phyloP scores from a whole-genome alignment of 345 rosid species.

The Eucalyptus cloeziana region DNA sequence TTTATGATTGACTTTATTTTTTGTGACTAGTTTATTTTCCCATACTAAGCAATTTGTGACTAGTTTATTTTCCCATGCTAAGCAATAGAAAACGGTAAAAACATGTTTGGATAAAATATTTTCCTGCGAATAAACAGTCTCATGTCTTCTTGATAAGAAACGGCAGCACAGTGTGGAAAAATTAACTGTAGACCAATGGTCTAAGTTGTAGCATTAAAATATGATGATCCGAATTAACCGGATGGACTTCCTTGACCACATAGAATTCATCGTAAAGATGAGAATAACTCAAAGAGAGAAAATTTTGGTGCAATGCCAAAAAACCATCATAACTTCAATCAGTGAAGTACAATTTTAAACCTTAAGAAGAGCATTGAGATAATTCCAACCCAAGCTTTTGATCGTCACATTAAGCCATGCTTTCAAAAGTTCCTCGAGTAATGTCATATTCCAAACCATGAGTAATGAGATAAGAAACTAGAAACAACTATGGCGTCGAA shows the following conservation, averaged over 20 bases:
- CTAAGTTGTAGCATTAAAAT: background rate
- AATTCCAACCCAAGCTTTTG: background rate
- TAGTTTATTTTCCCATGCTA: no score
- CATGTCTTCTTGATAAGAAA: background rate
- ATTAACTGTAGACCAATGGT: background rate
- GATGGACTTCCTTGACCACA: background rate
- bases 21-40: no score
- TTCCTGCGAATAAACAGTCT: no score
- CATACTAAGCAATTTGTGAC: no score
- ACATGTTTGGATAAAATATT: no score
- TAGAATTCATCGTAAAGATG: background rate
- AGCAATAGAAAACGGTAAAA: no score
- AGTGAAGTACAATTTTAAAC: background rate
- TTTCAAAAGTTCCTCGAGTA: background rate
- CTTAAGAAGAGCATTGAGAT: background rate
- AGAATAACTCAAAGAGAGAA: background rate
- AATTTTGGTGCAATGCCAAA: background rate
- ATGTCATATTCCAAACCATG: background rate
- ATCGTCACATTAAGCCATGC: background rate
- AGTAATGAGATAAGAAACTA: background rate
- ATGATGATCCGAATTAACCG: background rate
- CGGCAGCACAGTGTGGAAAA: background rate
- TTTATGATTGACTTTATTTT: no score
- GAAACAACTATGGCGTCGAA: background rate
- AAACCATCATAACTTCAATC: background rate